Percentiles rank a stretch among this genome's conserved stretches.
phyloP scores from a whole-genome alignment of 2,329 filamentous ascomycete genomes.

The Phaeoacremonium minimum region DNA sequence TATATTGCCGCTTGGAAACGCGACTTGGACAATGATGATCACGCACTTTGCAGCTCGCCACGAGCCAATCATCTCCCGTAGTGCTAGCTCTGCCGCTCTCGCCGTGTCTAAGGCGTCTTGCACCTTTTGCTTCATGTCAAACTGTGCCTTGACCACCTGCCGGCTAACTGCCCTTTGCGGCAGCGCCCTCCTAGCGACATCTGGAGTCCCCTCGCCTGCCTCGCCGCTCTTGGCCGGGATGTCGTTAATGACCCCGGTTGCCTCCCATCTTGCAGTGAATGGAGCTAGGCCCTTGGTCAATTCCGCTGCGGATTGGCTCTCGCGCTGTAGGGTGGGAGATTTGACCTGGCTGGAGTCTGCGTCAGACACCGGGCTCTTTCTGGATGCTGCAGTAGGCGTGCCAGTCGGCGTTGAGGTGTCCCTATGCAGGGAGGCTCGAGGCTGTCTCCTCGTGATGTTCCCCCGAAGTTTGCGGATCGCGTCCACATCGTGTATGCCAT shows the following conservation, averaged over 20 bases:
- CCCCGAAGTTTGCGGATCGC: conserved; percentile 81
- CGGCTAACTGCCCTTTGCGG: conserved; percentile 41
- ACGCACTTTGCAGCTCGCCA: conserved; percentile 79
- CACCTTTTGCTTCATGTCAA: conserved; percentile 60
- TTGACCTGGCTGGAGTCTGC: conserved; percentile 22
- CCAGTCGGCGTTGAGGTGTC: conserved; percentile 57
- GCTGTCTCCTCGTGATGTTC: conserved; percentile 80
- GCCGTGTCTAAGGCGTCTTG: conserved; percentile 74
- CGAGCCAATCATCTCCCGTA: conserved; percentile 77
- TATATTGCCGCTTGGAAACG: conserved; percentile 7
- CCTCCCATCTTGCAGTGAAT: conserved; percentile 65
- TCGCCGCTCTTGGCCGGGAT: conserved; percentile 50
- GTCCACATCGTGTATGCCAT: conserved; percentile 86
- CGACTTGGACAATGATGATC: too few species aligned
- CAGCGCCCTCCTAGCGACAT: conserved; percentile 27
- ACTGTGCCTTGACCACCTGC: conserved; percentile 52
- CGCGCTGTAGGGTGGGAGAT: conserved; percentile 34
- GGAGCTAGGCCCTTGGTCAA: conserved; percentile 49
- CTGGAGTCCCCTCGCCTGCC: conserved; percentile 19
- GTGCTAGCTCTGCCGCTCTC: conserved; percentile 76
- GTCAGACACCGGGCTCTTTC: conserved; percentile 36
- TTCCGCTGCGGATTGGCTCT: conserved; percentile 36
- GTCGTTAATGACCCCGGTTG: conserved; percentile 74
- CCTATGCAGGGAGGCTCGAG: conserved; percentile 60
- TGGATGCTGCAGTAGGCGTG: conserved; percentile 39